Conservation (phyloP, 495 filamentous ascomycete genomes). For the Saxophila tyrrhenica region DNA sequence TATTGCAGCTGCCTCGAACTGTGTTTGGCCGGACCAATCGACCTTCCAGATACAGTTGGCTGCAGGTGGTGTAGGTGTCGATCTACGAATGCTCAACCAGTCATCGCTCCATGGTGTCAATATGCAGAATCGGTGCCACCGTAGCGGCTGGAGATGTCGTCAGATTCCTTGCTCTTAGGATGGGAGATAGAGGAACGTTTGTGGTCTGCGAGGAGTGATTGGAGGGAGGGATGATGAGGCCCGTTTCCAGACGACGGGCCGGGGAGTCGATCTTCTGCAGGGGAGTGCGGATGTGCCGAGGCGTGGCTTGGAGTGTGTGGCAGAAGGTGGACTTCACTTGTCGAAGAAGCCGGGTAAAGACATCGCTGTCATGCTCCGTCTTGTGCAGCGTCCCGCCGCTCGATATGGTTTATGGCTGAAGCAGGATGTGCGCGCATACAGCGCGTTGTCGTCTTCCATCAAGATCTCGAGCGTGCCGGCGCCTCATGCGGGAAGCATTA, state of each 20-base stretch:
- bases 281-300: not conserved
- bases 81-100: not conserved
- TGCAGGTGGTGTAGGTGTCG: not conserved
- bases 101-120: not conserved
- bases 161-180: not conserved
- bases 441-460: conserved; percentile 31
- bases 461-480: conserved; percentile 62
- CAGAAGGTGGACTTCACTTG: not conserved
- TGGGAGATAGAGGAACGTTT: not conserved
- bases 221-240: not conserved
- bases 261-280: too few species aligned
- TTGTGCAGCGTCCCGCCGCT: not conserved
- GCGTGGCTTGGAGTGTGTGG: too few species aligned
- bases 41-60: not conserved
- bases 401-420: conserved; percentile 1
- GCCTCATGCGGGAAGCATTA: conserved; percentile 71
- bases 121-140: not conserved
- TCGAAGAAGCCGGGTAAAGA: not conserved
- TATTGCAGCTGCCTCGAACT: too few species aligned
- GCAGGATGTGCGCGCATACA: not conserved
- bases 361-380: not conserved
- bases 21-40: not conserved
- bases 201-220: not conserved
- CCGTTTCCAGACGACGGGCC: not conserved
- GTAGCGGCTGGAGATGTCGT: not conserved